Percentiles rank a stretch among this genome's conserved stretches.
Conservation (phyloP, 371 early-diverging fungal genomes). For the Mucor plumbeus region DNA sequence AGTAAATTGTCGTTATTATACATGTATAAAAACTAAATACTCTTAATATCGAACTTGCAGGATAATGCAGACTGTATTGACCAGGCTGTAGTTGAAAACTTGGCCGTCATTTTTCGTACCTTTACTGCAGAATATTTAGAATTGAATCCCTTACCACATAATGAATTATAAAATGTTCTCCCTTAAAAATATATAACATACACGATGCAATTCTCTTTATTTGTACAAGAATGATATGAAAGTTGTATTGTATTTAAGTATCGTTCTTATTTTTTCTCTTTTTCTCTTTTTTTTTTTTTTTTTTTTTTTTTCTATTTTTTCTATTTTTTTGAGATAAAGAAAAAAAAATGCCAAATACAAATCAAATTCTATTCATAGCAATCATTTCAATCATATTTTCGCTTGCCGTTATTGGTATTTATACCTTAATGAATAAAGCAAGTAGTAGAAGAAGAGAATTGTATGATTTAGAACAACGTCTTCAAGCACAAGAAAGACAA, state of each 20-base stretch:
- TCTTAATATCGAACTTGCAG: constrained; percentile 15
- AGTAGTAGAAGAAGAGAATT: constrained; percentile 18
- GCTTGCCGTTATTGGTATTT: constrained; percentile 15
- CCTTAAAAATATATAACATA: constrained; percentile 1
- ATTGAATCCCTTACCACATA: constrained; percentile 39
- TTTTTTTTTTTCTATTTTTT: background rate
- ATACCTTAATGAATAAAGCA: constrained; percentile 15
- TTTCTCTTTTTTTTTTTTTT: background rate
- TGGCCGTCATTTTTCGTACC: constrained; percentile 55
- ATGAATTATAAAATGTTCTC: constrained; percentile 27
- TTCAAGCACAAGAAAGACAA: constrained; percentile 21
- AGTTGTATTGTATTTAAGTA: constrained; percentile 2
- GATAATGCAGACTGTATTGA: constrained; percentile 50
- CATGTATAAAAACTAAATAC: background rate
- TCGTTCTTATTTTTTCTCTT: background rate
- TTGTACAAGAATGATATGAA: background rate
- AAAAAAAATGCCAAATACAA: constrained; percentile 21
- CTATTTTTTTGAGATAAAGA: background rate
- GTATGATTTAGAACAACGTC: constrained; percentile 24
- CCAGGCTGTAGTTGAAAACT: constrained; percentile 50
- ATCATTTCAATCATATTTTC: constrained; percentile 26
- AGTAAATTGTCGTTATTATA: constrained; percentile 13
- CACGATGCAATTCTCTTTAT: constrained; percentile 7
- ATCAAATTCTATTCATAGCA: constrained; percentile 22
- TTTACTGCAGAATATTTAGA: constrained; percentile 65